These are phyloP conservation scores for Ilex asprella DNA, from an alignment of 257 asterid species.

Conservation along the genomic window DNA sequence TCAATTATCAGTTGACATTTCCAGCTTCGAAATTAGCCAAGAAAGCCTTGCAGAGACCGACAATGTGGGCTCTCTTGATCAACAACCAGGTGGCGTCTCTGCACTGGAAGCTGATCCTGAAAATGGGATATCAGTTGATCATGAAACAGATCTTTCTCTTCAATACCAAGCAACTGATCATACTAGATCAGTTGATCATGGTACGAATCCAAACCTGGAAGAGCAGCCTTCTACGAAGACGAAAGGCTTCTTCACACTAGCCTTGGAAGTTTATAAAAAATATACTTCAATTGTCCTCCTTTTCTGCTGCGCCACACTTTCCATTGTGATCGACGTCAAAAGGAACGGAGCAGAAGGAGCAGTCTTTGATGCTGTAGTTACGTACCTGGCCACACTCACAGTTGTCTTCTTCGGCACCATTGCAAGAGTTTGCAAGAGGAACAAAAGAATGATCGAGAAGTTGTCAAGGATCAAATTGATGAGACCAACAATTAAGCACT, in stretches of 20 bases:
- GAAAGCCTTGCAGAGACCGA: conserved; percentile 15
- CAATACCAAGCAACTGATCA: conserved; percentile 10
- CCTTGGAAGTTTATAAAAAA: conserved; percentile 14
- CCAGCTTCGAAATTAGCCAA: conserved; percentile 14
- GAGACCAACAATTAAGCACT: neutral
- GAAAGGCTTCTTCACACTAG: conserved; percentile 4
- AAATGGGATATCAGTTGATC: conserved; percentile 22
- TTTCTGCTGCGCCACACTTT: conserved; percentile 27
- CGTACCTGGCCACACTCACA: conserved; percentile 15
- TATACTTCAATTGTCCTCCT: conserved; percentile 28
- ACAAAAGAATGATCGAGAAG: conserved; percentile 9
- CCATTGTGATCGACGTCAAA: conserved; percentile 25
- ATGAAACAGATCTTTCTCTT: conserved; percentile 17
- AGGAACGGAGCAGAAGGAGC: conserved; percentile 21
- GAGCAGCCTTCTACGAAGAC: neutral
- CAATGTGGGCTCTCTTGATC: neutral
- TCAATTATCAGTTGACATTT: neutral
- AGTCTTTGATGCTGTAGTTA: conserved; percentile 14
- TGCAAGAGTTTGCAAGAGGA: conserved; percentile 14
- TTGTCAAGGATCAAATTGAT: conserved; percentile 17
- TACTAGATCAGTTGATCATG: conserved; percentile 6
- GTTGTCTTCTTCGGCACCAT: conserved; percentile 9
- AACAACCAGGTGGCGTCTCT: conserved; percentile 5
- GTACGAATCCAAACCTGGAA: conserved; percentile 8
- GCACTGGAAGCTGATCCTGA: conserved; percentile 17